These are phyloP conservation scores for Telopea speciosissima DNA, from an alignment of 177 flowering plant genomes.

Conservation along the genomic window DNA sequence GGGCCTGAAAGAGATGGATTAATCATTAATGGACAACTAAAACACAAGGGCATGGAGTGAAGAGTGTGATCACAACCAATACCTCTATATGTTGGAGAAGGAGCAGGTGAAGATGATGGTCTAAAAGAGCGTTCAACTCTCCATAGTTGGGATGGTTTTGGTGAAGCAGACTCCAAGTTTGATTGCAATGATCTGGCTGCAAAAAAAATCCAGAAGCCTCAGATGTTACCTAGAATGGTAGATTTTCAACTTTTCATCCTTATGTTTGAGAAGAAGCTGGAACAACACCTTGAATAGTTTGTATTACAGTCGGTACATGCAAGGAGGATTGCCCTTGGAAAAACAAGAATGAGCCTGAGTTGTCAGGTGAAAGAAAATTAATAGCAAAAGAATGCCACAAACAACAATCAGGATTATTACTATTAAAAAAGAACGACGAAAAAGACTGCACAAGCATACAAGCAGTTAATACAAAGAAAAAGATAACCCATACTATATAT, in stretches of 20 bases:
- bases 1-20: slow-evolving; percentile 29
- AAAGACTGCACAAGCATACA: background rate
- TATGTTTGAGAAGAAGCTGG: background rate
- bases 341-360: slow-evolving; percentile 7
- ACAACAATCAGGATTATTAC: background rate
- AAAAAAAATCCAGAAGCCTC: slow-evolving; percentile 10
- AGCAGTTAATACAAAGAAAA: background rate
- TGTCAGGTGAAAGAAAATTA: background rate
- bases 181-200: slow-evolving; percentile 35
- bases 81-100: slow-evolving; percentile 51
- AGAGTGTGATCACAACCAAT: slow-evolving; percentile 8
- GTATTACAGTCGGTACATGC: slow-evolving; percentile 4
- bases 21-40: background rate
- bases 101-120: slow-evolving; percentile 42
- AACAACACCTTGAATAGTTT: slow-evolving; percentile 11
- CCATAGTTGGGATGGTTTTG: slow-evolving; percentile 14
- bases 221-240: background rate
- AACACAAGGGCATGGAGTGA: background rate
- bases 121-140: slow-evolving; percentile 18
- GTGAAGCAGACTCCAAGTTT: slow-evolving; percentile 25
- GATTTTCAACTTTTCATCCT: background rate
- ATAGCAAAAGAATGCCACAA: background rate
- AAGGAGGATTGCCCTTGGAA: slow-evolving; percentile 6
- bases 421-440: background rate
- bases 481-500: no score